Conservation (phyloP, 202 grass and related monocot species). For the Bolboschoenoplectus hybrid region DNA sequence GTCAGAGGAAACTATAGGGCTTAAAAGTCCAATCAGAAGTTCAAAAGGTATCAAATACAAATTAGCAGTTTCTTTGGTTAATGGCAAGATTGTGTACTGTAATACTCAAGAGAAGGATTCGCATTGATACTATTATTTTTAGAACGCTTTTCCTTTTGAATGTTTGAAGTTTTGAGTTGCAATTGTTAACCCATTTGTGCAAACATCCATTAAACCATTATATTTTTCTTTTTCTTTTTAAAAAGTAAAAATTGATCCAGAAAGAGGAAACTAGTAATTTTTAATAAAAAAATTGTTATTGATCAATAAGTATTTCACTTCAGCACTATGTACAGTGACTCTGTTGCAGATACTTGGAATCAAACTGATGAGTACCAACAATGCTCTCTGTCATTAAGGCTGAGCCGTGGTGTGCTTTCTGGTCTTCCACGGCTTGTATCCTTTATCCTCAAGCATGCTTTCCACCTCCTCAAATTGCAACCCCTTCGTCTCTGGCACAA, state of each 20-base stretch:
- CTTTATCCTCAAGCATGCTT: conserved; percentile 74
- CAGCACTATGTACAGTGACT: not conserved
- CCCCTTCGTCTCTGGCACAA: conserved; percentile 94
- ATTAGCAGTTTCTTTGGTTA: not conserved
- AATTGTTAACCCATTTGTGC: not conserved
- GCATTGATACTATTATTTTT: not conserved
- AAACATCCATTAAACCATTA: not conserved
- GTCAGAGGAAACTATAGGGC: too few relatives aligned
- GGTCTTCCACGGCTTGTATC: conserved; percentile 81
- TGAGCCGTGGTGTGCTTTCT: not conserved
- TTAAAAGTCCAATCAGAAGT: not conserved
- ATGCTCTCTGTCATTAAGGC: conserved; percentile 19
- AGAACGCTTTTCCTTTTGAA: not conserved
- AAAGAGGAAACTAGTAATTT: not conserved
- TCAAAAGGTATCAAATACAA: not conserved
- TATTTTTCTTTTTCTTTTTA: not conserved
- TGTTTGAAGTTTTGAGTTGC: not conserved
- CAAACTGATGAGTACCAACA: not conserved
- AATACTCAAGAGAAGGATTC: not conserved
- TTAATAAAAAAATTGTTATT: not conserved
- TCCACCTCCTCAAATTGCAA: conserved; percentile 95
- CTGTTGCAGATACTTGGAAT: not conserved
- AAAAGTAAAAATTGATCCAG: not conserved
- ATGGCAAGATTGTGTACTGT: not conserved
- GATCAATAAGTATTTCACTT: not conserved